Percentiles rank a stretch among this genome's conserved stretches.
Evolutionary conservation across 192 early-diverging fungal species (phyloP).

Genomic region (Thamnidium elegans): DNA sequence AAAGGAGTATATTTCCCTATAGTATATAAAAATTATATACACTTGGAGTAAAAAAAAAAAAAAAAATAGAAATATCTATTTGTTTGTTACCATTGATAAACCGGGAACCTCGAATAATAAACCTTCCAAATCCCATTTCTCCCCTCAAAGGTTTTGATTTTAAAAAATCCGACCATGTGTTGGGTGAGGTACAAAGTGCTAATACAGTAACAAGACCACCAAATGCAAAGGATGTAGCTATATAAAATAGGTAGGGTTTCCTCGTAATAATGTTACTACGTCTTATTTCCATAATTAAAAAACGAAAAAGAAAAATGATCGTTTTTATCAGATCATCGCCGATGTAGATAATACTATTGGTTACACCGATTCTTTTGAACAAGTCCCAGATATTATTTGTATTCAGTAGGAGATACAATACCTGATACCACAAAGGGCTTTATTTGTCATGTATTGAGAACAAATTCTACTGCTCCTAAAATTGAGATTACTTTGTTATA

Average conservation of each 20-base stretch:
- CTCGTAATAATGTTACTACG: not conserved
- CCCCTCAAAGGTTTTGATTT: conserved; percentile 27
- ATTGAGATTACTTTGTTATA: too few relatives aligned
- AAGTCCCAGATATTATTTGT: too few relatives aligned
- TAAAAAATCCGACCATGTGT: conserved; percentile 16
- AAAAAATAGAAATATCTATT: too few relatives aligned
- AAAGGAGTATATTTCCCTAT: conserved; percentile 27
- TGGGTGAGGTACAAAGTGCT: conserved; percentile 1
- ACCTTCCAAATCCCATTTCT: conserved; percentile 29
- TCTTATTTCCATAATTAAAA: too few relatives aligned
- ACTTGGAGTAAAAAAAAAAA: not conserved
- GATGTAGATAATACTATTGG: too few relatives aligned
- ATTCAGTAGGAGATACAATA: too few relatives aligned
- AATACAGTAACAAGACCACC: conserved; percentile 1
- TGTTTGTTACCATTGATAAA: not conserved
- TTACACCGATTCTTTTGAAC: too few relatives aligned
- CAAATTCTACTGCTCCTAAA: too few relatives aligned
- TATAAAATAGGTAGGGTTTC: conserved; percentile 7
- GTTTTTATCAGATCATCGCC: too few relatives aligned
- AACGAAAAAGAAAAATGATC: too few relatives aligned
- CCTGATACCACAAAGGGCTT: too few relatives aligned
- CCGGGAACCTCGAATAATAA: conserved; percentile 28
- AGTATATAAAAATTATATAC: not conserved
- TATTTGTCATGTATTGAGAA: too few relatives aligned
- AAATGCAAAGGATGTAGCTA: conserved; percentile 15